Percentiles rank a stretch among this genome's conserved stretches.
These are phyloP conservation scores for Lactarius sp. DNA, from an alignment of 768 basidiomycete species.

Conservation along the genomic window DNA sequence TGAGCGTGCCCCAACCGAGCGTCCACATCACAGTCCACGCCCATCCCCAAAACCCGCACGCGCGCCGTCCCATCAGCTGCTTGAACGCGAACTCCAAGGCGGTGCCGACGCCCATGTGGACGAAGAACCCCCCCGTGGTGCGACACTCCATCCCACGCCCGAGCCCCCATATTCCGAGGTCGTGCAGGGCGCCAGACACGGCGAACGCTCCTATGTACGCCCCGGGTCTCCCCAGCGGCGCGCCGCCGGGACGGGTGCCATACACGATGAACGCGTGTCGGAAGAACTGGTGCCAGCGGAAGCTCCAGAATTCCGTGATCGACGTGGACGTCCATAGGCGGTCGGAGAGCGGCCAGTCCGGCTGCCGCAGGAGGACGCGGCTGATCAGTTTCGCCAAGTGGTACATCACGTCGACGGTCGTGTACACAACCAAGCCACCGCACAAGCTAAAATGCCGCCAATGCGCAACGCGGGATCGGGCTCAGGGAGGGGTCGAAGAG, in stretches of 20 bases:
- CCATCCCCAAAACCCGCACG: slow-evolving; percentile 46
- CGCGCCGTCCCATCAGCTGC: slow-evolving; percentile 39
- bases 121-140: slow-evolving; percentile 47
- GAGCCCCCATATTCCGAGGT: slow-evolving; percentile 56
- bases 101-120: slow-evolving; percentile 52
- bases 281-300: slow-evolving; percentile 38
- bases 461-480: neutral
- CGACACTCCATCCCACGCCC: slow-evolving; percentile 46
- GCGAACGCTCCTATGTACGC: slow-evolving; percentile 54
- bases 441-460: slow-evolving; percentile 2
- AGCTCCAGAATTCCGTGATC: slow-evolving; percentile 37
- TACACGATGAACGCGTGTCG: slow-evolving; percentile 33
- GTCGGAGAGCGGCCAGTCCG: slow-evolving; percentile 32
- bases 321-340: slow-evolving; percentile 38
- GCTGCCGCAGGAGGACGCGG: slow-evolving; percentile 31
- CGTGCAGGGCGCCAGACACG: slow-evolving; percentile 54
- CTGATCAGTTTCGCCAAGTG: slow-evolving; percentile 27
- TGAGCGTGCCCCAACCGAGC: slow-evolving; percentile 36
- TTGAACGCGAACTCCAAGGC: slow-evolving; percentile 47
- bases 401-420: slow-evolving; percentile 25
- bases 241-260: slow-evolving; percentile 33
- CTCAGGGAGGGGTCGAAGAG: too few species aligned
- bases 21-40: slow-evolving; percentile 52
- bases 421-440: slow-evolving; percentile 16
- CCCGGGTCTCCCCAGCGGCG: slow-evolving; percentile 46